Conservation (phyloP, 768 basidiomycete species). For the Podaxis sp. region DNA sequence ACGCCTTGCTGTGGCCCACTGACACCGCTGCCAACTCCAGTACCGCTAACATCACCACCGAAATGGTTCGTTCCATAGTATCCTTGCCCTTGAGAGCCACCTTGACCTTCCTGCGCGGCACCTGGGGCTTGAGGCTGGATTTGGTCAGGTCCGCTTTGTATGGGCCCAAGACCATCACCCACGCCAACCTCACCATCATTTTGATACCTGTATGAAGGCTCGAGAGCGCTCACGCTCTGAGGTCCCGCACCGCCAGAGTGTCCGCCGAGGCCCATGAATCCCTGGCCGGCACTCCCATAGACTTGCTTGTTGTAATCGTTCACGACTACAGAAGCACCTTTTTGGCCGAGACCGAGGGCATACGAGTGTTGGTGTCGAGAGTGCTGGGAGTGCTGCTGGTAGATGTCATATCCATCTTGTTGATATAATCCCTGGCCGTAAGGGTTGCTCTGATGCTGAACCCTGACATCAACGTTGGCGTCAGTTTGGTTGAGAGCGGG, state of each 20-base stretch:
- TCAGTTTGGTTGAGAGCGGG: constrained; percentile 66
- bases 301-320: constrained; percentile 45
- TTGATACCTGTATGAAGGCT: constrained; percentile 70
- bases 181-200: constrained; percentile 61
- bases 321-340: constrained; percentile 33
- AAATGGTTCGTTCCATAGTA: constrained; percentile 51
- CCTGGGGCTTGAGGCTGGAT: constrained; percentile 54
- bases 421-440: constrained; percentile 67
- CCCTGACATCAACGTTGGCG: constrained; percentile 46
- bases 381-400: constrained; percentile 52
- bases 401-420: constrained; percentile 45
- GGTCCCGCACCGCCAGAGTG: constrained; percentile 48
- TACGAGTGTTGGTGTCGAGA: constrained; percentile 43
- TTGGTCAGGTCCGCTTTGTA: constrained; percentile 47
- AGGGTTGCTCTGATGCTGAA: constrained; percentile 52
- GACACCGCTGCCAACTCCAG: constrained; percentile 34
- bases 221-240: constrained; percentile 62
- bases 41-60: constrained; percentile 34
- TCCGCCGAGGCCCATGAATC: constrained; percentile 65
- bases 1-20: constrained; percentile 42
- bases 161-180: constrained; percentile 43
- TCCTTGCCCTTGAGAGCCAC: constrained; percentile 49
- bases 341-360: constrained; percentile 42
- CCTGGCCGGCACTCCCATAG: constrained; percentile 48
- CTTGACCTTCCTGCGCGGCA: constrained; percentile 45